These are phyloP conservation scores for Komagataella kurtzmanii DNA, from an alignment of 805 yeast genomes.

Conservation along the genomic window DNA sequence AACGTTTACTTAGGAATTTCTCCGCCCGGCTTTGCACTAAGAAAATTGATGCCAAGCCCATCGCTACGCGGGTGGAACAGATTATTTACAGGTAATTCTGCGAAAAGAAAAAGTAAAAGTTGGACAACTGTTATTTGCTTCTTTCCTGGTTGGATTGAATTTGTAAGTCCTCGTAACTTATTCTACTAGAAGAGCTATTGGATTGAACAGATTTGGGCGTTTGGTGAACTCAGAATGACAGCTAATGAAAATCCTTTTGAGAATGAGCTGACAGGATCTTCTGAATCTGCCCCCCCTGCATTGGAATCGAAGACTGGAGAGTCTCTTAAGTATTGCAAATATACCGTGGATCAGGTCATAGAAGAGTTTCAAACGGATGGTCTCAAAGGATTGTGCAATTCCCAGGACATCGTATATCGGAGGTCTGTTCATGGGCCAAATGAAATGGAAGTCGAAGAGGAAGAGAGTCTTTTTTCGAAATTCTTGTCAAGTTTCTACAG, in stretches of 20 bases:
- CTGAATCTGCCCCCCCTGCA: not conserved
- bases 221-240: not conserved
- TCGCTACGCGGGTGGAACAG: not conserved
- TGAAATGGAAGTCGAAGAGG: conserved; percentile 66
- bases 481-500: conserved; percentile 74
- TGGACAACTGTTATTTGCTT: not conserved
- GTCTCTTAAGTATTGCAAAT: conserved; percentile 32
- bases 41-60: not conserved
- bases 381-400: conserved; percentile 45
- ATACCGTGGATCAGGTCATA: conserved; percentile 54
- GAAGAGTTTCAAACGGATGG: conserved; percentile 48
- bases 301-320: not conserved
- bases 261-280: not conserved
- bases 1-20: not conserved
- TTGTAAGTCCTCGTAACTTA: not conserved
- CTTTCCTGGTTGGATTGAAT: not conserved
- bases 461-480: conserved; percentile 57
- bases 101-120: not conserved
- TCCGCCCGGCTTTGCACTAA: not conserved
- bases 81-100: not conserved
- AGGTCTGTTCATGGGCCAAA: conserved; percentile 70
- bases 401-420: conserved; percentile 61
- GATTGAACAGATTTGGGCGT: not conserved
- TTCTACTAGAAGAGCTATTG: not conserved
- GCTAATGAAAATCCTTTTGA: conserved; percentile 3